A percentile compares a stretch with the other conserved stretches of the same genome.
These are phyloP conservation scores for Chamaecyparis obtusa DNA, from an alignment of 75 land plant species.

Conservation along the genomic window DNA sequence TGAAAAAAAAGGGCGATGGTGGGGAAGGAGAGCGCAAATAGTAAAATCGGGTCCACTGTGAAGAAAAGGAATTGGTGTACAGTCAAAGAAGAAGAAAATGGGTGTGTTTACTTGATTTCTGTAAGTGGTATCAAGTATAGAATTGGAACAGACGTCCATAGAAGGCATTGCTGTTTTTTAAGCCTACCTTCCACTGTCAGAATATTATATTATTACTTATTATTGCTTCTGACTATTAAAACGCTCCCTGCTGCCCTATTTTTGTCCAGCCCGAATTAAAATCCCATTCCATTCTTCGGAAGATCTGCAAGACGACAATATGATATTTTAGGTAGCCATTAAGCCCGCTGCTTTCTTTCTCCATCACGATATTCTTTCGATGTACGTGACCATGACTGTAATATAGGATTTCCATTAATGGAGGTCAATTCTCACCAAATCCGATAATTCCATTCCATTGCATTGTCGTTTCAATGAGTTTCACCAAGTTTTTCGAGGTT, in stretches of 20 bases:
- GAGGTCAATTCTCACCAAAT: not conserved
- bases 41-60: not conserved
- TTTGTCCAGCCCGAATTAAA: not conserved
- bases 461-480: not conserved
- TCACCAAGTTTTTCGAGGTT: not conserved
- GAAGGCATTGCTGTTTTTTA: not conserved
- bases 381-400: not conserved
- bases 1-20: not conserved
- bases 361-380: not conserved
- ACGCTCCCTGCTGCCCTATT: not conserved
- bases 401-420: not conserved
- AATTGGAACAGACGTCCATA: not conserved
- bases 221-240: not conserved
- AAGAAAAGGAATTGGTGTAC: not conserved
- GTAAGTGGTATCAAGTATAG: not conserved
- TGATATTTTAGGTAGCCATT: not conserved
- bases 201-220: not conserved
- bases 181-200: not conserved
- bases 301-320: not conserved
- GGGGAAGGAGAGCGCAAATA: not conserved
- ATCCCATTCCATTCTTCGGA: not conserved
- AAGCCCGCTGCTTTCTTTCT: not conserved
- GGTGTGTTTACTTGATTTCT: not conserved
- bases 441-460: not conserved
- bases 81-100: not conserved